Evolutionary conservation across 2,329 filamentous ascomycete genomes (phyloP).

Genomic region (Xylariaceae sp.): DNA sequence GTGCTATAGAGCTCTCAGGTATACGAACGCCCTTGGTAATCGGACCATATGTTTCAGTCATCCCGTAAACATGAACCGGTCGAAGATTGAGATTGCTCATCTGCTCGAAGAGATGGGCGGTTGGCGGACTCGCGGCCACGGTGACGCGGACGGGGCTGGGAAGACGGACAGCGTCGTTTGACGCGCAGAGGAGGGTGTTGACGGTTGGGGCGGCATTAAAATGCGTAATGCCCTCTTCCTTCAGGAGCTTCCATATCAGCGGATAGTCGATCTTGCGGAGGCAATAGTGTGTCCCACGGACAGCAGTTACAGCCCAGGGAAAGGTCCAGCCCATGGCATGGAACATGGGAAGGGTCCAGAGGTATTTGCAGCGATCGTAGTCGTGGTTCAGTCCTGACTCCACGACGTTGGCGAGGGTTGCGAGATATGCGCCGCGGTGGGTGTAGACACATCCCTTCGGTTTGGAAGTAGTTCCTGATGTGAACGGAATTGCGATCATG

Average conservation of each 20-base stretch:
- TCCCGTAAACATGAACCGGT: constrained; percentile 90
- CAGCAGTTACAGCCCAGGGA: constrained; percentile 88
- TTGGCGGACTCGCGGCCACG: constrained; percentile 88
- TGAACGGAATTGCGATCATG: constrained; percentile 85
- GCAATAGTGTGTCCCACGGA: constrained; percentile 91
- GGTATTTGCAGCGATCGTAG: constrained; percentile 68
- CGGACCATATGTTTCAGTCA: constrained; percentile 87
- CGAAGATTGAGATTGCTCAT: constrained; percentile 80
- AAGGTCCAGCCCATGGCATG: constrained; percentile 78
- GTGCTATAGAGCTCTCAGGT: no score
- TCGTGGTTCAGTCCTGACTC: constrained; percentile 79
- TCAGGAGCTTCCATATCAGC: constrained; percentile 84
- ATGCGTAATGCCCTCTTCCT: constrained; percentile 83
- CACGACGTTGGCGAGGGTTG: constrained; percentile 77
- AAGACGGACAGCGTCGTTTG: constrained; percentile 68
- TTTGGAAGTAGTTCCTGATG: constrained; percentile 83
- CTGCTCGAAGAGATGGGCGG: constrained; percentile 83
- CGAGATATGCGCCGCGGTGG: constrained; percentile 82
- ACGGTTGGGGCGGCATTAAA: constrained; percentile 96
- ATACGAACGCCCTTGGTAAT: constrained; percentile 93
- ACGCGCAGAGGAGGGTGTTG: constrained; percentile 84
- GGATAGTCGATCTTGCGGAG: constrained; percentile 93
- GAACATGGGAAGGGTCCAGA: constrained; percentile 91
- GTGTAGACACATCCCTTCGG: constrained; percentile 95
- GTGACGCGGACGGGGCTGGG: constrained; percentile 74